These are phyloP conservation scores for Babesia bovis DNA, from an alignment of 169 alveolate species.

Conservation along the genomic window DNA sequence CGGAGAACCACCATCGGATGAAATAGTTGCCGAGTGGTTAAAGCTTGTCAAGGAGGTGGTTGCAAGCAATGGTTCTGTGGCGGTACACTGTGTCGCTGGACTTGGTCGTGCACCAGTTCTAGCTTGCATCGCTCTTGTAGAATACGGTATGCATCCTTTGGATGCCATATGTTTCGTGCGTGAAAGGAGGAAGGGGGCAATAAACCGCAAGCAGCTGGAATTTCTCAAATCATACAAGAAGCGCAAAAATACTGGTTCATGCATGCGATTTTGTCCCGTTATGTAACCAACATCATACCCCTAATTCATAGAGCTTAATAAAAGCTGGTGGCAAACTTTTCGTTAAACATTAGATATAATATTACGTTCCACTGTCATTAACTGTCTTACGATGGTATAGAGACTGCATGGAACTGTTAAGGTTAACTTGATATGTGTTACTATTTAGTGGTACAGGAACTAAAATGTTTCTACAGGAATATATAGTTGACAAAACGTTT, in stretches of 20 bases:
- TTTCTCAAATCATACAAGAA: slow-evolving; percentile 73
- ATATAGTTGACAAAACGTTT: too few species aligned
- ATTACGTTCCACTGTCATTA: too few species aligned
- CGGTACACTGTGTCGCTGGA: slow-evolving; percentile 93
- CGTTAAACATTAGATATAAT: too few species aligned
- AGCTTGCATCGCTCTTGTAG: slow-evolving; percentile 87
- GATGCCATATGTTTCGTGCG: slow-evolving; percentile 86
- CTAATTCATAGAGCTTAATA: too few species aligned
- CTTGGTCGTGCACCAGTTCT: slow-evolving; percentile 91
- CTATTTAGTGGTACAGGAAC: too few species aligned
- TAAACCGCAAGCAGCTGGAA: slow-evolving; percentile 78
- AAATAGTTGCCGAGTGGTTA: slow-evolving; percentile 83
- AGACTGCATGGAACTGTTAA: too few species aligned
- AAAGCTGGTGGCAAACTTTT: too few species aligned
- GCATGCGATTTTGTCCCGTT: slow-evolving; percentile 65
- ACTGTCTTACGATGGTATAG: too few species aligned
- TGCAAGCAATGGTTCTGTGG: slow-evolving; percentile 80
- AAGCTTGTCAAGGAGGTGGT: slow-evolving; percentile 74
- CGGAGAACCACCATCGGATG: slow-evolving; percentile 89
- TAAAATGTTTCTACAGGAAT: too few species aligned
- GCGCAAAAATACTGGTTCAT: slow-evolving; percentile 55
- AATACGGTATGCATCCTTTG: slow-evolving; percentile 86
- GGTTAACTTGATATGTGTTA: too few species aligned
- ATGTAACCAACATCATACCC: slow-evolving; percentile 53
- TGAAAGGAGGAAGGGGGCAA: slow-evolving; percentile 86